phyloP scores from a whole-genome alignment of 176 grass and related monocot species.

The Zea luxurians region DNA sequence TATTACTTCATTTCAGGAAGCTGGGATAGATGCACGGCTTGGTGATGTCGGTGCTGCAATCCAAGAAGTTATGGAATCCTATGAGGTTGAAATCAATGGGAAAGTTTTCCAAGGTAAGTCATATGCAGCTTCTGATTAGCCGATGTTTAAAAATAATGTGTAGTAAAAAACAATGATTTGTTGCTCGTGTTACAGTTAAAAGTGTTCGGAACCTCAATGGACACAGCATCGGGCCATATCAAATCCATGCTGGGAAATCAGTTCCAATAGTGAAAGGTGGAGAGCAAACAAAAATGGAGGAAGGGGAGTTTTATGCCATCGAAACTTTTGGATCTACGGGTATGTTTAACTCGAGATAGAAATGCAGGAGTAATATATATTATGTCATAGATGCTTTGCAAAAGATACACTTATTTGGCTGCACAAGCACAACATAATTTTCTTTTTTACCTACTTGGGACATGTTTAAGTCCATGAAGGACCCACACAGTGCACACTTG shows the following conservation, averaged over 20 bases:
- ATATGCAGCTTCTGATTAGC: not conserved
- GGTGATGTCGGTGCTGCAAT: conserved; percentile 98
- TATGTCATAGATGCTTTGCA: not conserved
- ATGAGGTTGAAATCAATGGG: conserved; percentile 98
- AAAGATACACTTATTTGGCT: not conserved
- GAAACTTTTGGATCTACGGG: conserved; percentile 96
- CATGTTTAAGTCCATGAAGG: too few relatives aligned
- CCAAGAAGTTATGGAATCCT: conserved; percentile 98
- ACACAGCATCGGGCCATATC: conserved; percentile 96
- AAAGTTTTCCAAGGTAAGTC: conserved; percentile 88
- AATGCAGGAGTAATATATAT: not conserved
- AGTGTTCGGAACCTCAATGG: conserved; percentile 92
- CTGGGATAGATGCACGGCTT: conserved; percentile 91
- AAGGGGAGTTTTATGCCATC: conserved; percentile 96
- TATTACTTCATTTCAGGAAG: conserved; percentile 58
- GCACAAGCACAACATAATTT: too few relatives aligned
- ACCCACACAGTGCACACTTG: conserved; percentile 9
- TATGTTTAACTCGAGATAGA: conserved; percentile 8
- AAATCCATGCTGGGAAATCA: conserved; percentile 97
- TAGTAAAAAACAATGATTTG: not conserved
- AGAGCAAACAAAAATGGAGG: conserved; percentile 98
- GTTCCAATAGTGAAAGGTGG: conserved; percentile 97
- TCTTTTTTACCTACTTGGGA: too few relatives aligned
- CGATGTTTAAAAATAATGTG: not conserved
- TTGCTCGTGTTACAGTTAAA: conserved; percentile 69